Evolutionary conservation across 2,329 filamentous ascomycete genomes (phyloP), one percentile per base, ranked within the genome.

Genomic region (Penicillium sp.): DNA sequence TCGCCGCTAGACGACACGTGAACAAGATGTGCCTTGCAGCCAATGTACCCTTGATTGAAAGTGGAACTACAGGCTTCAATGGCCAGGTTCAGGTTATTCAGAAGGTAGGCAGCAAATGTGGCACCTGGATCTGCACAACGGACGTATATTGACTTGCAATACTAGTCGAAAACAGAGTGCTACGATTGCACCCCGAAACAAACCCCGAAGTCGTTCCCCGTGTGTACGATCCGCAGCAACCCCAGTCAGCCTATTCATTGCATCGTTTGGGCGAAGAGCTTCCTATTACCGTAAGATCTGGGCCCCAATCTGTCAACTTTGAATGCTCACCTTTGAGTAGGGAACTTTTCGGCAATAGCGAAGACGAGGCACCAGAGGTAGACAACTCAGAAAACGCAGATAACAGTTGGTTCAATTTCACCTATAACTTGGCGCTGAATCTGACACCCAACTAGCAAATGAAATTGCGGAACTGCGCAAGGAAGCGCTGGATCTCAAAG

Each of bases 201-300:
- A 58, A 86, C 88, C 1, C 93, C 93, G 6, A 97, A 96, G 72
- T 89, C 88, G 1, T 97, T 95, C 69, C 92, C 94, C 1, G 92
- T 97, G 40, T 99, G 94, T 77, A 99, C 94, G 1, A 97, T 99
- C 66, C 86, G 94, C 72, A 97, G 91, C 73, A 99, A 92, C 0
- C 94, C 94, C 0, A 96, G 89, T 62, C 93, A 97, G 67, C 90
- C 93, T 0, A 97, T 99, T 41, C 94, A 99, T 75, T 97, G 94
- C 77, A 99, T 99, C 59, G 93, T 99, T 2, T 99, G 94, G 94
- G 93, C 85, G 19, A 99, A 97, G 77, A 96, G 91, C 72, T 99
- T 97, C 72, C 82, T 99, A 9, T 84, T 99, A 58, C 94, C 91
- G 81, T 78, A 67, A 58, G 69, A 61, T n/a, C 11, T 3, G 25